phyloP scores from a whole-genome alignment of 192 early-diverging fungal genomes.

The Phlyctochytrium planicorne region DNA sequence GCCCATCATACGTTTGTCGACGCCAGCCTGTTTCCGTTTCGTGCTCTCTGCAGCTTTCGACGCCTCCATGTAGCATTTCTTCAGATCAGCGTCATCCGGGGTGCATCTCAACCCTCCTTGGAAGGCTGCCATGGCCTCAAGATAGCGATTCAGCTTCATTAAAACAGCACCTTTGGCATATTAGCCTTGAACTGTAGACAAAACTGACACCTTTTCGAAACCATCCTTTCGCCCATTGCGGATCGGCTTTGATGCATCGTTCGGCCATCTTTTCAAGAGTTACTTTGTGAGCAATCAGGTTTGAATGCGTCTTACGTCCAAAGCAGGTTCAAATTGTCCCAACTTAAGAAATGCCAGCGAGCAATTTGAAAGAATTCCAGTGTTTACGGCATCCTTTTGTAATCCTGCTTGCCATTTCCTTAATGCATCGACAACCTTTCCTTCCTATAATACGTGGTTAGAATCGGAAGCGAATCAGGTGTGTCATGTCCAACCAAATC shows the following conservation, averaged over 20 bases:
- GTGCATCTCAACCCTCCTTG: constrained; percentile 15
- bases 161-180: constrained; percentile 1
- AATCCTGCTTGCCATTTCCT: constrained; percentile 23
- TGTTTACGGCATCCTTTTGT: constrained; percentile 13
- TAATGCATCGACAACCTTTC: constrained; percentile 21
- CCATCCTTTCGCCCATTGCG: constrained; percentile 29
- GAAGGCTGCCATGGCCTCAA: constrained; percentile 21
- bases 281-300: too few species aligned
- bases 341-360: constrained; percentile 16
- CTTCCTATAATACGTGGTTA: constrained; percentile 4
- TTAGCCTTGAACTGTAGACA: neutral
- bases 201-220: constrained; percentile 25
- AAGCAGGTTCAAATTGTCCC: constrained; percentile 6
- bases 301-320: constrained; percentile 9
- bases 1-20: constrained; percentile 31
- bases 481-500: too few species aligned
- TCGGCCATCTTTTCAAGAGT: constrained; percentile 34
- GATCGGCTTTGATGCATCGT: constrained; percentile 16
- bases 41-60: constrained; percentile 12
- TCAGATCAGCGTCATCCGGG: constrained; percentile 32
- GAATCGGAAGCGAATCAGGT: too few species aligned
- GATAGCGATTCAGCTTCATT: neutral
- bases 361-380: constrained; percentile 25
- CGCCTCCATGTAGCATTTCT: constrained; percentile 27
- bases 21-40: constrained; percentile 5